Base-by-base conservation (phyloP, 768 basidiomycete species). In the Agrocybe pediades region DNA sequence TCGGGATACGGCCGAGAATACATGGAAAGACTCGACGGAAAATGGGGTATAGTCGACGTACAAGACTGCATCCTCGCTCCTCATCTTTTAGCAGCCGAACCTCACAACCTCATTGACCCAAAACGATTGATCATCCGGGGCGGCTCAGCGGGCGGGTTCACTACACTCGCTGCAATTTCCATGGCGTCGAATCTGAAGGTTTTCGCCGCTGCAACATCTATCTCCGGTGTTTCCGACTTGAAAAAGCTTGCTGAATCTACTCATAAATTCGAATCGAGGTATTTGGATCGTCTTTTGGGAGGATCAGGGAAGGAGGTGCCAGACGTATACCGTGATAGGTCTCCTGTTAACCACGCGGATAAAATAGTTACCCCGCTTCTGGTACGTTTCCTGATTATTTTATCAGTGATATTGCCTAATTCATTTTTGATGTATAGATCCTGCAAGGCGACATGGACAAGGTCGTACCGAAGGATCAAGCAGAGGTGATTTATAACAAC, bases 41-140 rank as follows among this genome's bases (percentile, higher is more conserved):
- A 81, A 11, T 94, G 92, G 92, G 92, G 90, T 3, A 59, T 90
- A 13, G 79, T 85, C 7, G 92, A 94, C 59, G 78, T 87, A 1
- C 70, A 78, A 19, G 92, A 94, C 63, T 82, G 81, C 53, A 81
- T 83, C 33, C 65, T 70, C 17, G 82, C 87, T 3, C 80, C 83
- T 0, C 70, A 30, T 73, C 82, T 13, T n/a, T n/a, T n/a, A n/a
- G n/a, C n/a, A n/a, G 53, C 63, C 2, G 57, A 66, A 1, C 76
- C 78, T 0, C 67, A 81, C 63, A 72, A 76, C 9, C 79, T 86
- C 59, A 77, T 89, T 49, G 91, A 94, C 56, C 69, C 73, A 1
- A 68, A 79, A 46, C 85, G 90, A 7, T 74, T 82, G 4, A 81
- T 83, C 16, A 85, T 93, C 55, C 83, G 87, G 2, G 92, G 91